phyloP scores from a whole-genome alignment of 179 eudicot genomes.

The Silene vulgaris region DNA sequence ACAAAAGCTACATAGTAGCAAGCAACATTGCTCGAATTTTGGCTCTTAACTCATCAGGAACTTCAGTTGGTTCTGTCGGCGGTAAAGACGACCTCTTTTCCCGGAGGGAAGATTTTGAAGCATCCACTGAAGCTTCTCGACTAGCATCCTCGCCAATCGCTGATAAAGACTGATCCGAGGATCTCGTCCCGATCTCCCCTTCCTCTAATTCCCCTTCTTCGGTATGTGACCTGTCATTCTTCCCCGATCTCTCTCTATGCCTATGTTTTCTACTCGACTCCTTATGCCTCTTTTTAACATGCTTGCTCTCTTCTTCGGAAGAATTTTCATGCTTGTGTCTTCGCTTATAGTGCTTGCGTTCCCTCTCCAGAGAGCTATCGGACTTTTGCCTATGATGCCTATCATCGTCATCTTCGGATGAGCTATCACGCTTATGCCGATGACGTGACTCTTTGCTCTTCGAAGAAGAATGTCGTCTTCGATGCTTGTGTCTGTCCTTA shows the following conservation, averaged over 20 bases:
- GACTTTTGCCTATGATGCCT: constrained; percentile 13
- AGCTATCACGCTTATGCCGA: constrained; percentile 26
- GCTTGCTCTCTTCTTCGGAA: constrained; percentile 36
- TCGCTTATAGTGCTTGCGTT: constrained; percentile 19
- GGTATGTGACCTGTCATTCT: constrained; percentile 29
- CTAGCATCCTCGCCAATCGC: constrained; percentile 33
- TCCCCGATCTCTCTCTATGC: constrained; percentile 29
- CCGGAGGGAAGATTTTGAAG: constrained; percentile 34
- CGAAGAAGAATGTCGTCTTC: constrained; percentile 42
- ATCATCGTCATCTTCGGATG: constrained; percentile 22
- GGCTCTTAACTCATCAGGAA: constrained; percentile 89
- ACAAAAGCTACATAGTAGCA: constrained; percentile 43
- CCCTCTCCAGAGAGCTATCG: constrained; percentile 35
- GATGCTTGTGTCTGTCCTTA: constrained; percentile 41
- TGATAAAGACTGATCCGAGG: constrained; percentile 48
- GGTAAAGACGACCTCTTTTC: constrained; percentile 45
- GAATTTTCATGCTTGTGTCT: constrained; percentile 22
- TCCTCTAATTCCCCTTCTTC: constrained; percentile 67
- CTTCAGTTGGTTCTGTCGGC: constrained; percentile 46
- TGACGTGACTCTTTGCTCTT: constrained; percentile 36
- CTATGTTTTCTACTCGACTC: constrained; percentile 18
- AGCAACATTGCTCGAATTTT: constrained; percentile 92
- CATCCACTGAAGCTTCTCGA: constrained; percentile 51
- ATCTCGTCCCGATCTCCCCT: constrained; percentile 68
- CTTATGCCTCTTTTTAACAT: constrained; percentile 23